Evolutionary conservation across 1,284 basidiomycete species (phyloP), one percentile per base, ranked within the genome.

Genomic region (Cutaneotrichosporon arboriforme): DNA sequence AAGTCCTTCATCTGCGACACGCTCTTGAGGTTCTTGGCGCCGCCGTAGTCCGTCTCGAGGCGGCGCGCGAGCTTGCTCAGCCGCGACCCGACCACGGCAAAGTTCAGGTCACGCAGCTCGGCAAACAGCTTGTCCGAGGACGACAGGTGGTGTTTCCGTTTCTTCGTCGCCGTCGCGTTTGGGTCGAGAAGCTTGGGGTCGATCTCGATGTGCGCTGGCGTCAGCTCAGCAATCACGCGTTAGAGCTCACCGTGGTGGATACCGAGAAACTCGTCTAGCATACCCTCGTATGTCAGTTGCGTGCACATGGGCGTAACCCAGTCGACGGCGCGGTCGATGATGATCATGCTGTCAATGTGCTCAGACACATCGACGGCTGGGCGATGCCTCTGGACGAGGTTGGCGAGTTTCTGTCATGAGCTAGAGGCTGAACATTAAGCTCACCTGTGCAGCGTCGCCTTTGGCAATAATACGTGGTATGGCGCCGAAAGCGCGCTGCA

Each of bases 271-370:
- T 98, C 96, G 66, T 98, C 94, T n/a, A 97, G 80, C 40, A 99
- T 84, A 15, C 96, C 96, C 70, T 97, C 87, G 66, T 97, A 99
- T 0, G 96, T 99, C 51, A 98, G 78, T 68, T 98, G 94, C 1
- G 94, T 98, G 43, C 94, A 84, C 50, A 98, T 80, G 1, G 94
- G 92, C 0, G 94, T 97, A 49, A 96, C 85, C 84, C 97, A 88
- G 70, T 98, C 96, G n/a, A 89, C 84, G 40, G 85, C 82, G 47
- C 96, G 83, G 71, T 99, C 96, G 52, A 98, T 67, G 39, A 98
- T 81, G 61, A 98, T 84, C 53, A 98, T 76, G 18, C 84, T 86
- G 70, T 99, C 96, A 51, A 98, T 81, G 18, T 70, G 59, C n/a
- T 75, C 69, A 0, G 77, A 76, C 15, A 68, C 59, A 36, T 77